These are phyloP conservation scores for Pterulicium gracile DNA, from an alignment of 1,284 basidiomycete species.

Conservation along the genomic window DNA sequence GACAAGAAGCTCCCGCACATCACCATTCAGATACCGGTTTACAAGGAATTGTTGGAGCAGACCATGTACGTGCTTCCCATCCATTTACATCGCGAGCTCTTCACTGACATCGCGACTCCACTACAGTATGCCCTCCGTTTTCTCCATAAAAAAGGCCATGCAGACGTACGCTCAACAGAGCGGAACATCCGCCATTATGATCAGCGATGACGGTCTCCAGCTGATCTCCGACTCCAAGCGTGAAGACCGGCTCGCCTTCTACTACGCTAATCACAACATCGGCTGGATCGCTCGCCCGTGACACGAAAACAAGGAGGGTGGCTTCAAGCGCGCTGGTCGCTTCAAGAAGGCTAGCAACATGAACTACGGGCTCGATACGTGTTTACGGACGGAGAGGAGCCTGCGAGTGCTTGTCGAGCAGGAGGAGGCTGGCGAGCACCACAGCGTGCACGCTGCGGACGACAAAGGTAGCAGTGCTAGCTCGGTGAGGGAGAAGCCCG, in stretches of 20 bases:
- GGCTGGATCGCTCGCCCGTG: slow-evolving; percentile 75
- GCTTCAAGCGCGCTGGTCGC: slow-evolving; percentile 75
- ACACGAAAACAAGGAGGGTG: slow-evolving; percentile 48
- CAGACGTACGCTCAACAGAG: slow-evolving; percentile 79
- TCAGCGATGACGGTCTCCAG: slow-evolving; percentile 72
- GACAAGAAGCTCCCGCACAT: slow-evolving; percentile 59
- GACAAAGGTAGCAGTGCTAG: no score
- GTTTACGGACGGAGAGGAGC: slow-evolving; percentile 65
- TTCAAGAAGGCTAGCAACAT: slow-evolving; percentile 90
- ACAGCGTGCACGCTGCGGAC: background rate
- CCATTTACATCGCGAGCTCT: slow-evolving; percentile 2
- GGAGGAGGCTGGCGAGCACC: slow-evolving; percentile 16
- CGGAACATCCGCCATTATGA: slow-evolving; percentile 64
- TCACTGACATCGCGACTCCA: slow-evolving; percentile 6
- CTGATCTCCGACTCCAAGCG: slow-evolving; percentile 49
- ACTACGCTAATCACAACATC: slow-evolving; percentile 73
- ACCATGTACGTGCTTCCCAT: slow-evolving; percentile 53
- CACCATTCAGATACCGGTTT: slow-evolving; percentile 72
- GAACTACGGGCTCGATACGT: slow-evolving; percentile 74
- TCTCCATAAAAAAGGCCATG: slow-evolving; percentile 78
- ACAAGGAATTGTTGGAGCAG: slow-evolving; percentile 62
- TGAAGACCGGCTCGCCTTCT: slow-evolving; percentile 55
- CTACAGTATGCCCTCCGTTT: slow-evolving; percentile 61
- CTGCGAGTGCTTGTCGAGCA: slow-evolving; percentile 31
- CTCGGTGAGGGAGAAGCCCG: slow-evolving; percentile 18